Evolutionary conservation across 2,329 filamentous ascomycete species (phyloP), one percentile per base, ranked within the genome.

Genomic region (Alternaria hordeiaustralica): DNA sequence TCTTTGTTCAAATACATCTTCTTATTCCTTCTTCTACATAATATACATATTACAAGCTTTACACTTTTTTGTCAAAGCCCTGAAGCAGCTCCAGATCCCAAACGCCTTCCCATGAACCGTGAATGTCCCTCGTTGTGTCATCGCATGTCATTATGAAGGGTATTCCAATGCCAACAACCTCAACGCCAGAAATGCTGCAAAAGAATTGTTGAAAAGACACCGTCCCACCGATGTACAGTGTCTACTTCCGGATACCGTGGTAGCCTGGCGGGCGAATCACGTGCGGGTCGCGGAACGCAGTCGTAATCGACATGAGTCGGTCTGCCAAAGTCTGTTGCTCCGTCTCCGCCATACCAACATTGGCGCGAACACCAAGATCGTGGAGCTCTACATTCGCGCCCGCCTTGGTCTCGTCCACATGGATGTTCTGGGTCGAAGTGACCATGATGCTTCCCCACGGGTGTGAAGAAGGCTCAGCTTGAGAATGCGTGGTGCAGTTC

Each of bases 281-380:
- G 43, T 75, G 64, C 18, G 67, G 68, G 43, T 76, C 71, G 6
- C 75, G 74, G 50, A 77, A 75, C 3, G 70, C 69, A 15, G 72
- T 74, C 2, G 75, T 79, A 21, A 79, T 77, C 1, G 69, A 61
- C 68, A 79, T 73, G 30, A 79, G 51, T 26, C 61, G 68, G 51
- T 84, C 82, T 5, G 79, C 81, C 67, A 82, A 73, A 0, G 81
- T 83, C 58, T 74, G 74, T 61, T 82, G 78, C 62, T 83, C 82
- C 58, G 74, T 76, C 15, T 78, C 78, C 10, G 68, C 80, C 13
- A 79, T 69, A 20, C 73, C 63, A 30, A 73, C 70, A 55, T 79
- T 75, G 11, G 75, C 70, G n/a, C 57, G 72, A 6, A 80, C 63
- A 3, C 79, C 79, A 56, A 81, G 55, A 1, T 80, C 72, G 8